Conservation (phyloP, 352 stramenopile genomes). For the Globisporangium alternatum region DNA sequence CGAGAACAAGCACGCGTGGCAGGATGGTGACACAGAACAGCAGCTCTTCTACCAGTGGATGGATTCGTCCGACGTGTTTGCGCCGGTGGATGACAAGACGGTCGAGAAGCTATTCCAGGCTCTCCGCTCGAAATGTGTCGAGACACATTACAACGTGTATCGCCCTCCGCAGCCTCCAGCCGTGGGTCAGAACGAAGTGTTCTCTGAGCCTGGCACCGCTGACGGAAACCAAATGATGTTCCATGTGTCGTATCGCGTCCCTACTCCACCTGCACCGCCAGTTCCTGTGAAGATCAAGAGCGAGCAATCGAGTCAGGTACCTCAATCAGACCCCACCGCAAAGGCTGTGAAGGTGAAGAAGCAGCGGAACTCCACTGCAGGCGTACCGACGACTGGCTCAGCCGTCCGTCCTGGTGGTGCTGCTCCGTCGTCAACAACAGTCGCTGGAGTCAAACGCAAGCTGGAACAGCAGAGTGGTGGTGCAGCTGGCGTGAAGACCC, state of each 20-base stretch:
- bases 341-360: slow-evolving; percentile 67
- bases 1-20: slow-evolving; percentile 36
- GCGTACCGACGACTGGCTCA: slow-evolving; percentile 12
- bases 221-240: slow-evolving; percentile 47
- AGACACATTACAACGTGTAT: slow-evolving; percentile 58
- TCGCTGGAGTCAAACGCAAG: slow-evolving; percentile 62
- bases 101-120: slow-evolving; percentile 44
- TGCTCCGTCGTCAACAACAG: slow-evolving; percentile 1
- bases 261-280: slow-evolving; percentile 34
- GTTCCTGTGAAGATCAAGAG: slow-evolving; percentile 32
- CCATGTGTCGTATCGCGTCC: slow-evolving; percentile 64
- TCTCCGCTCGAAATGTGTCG: slow-evolving; percentile 54
- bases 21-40: slow-evolving; percentile 38
- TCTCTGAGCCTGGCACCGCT: slow-evolving; percentile 25
- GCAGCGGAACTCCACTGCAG: slow-evolving; percentile 26
- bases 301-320: slow-evolving; percentile 22
- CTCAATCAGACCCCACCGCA: slow-evolving; percentile 18
- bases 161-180: slow-evolving; percentile 36
- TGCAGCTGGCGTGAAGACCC: neutral
- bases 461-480: slow-evolving; percentile 40
- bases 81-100: slow-evolving; percentile 20
- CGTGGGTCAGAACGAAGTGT: slow-evolving; percentile 11
- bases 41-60: slow-evolving; percentile 35
- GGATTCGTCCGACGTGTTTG: slow-evolving; percentile 17
- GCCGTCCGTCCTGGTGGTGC: slow-evolving; percentile 15